These are phyloP conservation scores for Boletus sp. DNA, from an alignment of 768 basidiomycete species.

Conservation along the genomic window DNA sequence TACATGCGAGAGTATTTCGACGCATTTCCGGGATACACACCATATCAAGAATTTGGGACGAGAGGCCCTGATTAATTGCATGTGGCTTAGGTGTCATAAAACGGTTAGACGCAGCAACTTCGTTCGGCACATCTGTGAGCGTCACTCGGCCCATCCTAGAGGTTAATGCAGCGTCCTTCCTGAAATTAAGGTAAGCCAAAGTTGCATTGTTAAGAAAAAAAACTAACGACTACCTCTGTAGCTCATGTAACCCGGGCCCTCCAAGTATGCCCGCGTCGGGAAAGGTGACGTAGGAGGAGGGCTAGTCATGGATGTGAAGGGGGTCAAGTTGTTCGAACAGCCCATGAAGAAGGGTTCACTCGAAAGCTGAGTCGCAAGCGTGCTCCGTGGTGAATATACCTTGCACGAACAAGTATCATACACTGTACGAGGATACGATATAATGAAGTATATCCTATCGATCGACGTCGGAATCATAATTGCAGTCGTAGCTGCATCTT, in stretches of 20 bases:
- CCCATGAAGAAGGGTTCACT: neutral
- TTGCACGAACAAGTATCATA: too few relatives aligned
- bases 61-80: neutral
- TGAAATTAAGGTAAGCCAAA: too few relatives aligned
- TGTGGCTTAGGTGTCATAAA: slow-evolving; percentile 2
- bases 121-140: slow-evolving; percentile 6
- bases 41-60: neutral
- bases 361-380: neutral
- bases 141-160: neutral
- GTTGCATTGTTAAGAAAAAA: too few relatives aligned
- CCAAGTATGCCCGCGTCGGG: slow-evolving; percentile 25
- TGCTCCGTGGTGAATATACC: too few relatives aligned
- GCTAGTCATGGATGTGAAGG: slow-evolving; percentile 18
- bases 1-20: neutral
- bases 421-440: neutral
- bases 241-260: too few relatives aligned
- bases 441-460: too few relatives aligned
- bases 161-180: too few relatives aligned
- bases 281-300: slow-evolving; percentile 13
- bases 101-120: neutral
- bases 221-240: too few relatives aligned
- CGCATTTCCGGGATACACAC: neutral
- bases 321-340: slow-evolving; percentile 28
- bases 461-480: neutral
- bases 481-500: slow-evolving; percentile 37